phyloP scores from a whole-genome alignment of 345 rosid genomes.

The Geranium brycei region DNA sequence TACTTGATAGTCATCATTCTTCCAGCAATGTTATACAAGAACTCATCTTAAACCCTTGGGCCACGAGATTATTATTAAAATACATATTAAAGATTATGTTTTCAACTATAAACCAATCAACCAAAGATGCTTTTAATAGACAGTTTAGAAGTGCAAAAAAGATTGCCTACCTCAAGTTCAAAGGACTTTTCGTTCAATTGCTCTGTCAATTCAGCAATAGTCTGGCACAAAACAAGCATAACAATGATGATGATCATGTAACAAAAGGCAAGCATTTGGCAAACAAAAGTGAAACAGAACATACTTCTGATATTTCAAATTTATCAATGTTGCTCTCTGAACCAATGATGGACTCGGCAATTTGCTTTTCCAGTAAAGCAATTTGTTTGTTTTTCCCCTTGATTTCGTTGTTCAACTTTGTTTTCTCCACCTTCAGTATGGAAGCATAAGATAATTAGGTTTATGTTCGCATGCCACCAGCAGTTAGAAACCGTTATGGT shows the following conservation, averaged over 20 bases:
- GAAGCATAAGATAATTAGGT: neutral
- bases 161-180: slow-evolving; percentile 70
- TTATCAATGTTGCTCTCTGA: slow-evolving; percentile 48
- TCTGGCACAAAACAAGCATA: slow-evolving; percentile 35
- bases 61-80: neutral
- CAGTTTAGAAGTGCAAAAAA: slow-evolving; percentile 4
- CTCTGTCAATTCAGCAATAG: slow-evolving; percentile 54
- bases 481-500: neutral
- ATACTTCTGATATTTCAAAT: slow-evolving; percentile 53
- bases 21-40: neutral
- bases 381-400: slow-evolving; percentile 67
- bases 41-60: neutral
- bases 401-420: slow-evolving; percentile 54
- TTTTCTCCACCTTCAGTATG: slow-evolving; percentile 53
- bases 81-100: too few species aligned
- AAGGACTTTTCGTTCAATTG: slow-evolving; percentile 87
- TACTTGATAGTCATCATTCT: too few species aligned
- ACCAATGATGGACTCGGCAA: slow-evolving; percentile 45
- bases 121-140: neutral
- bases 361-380: slow-evolving; percentile 63
- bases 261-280: slow-evolving; percentile 7
- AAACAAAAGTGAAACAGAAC: slow-evolving; percentile 14
- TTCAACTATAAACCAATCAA: neutral
- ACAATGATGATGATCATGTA: neutral
- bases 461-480: neutral